Conservation (phyloP, 805 yeast species). For the Osmozyma mogii region DNA sequence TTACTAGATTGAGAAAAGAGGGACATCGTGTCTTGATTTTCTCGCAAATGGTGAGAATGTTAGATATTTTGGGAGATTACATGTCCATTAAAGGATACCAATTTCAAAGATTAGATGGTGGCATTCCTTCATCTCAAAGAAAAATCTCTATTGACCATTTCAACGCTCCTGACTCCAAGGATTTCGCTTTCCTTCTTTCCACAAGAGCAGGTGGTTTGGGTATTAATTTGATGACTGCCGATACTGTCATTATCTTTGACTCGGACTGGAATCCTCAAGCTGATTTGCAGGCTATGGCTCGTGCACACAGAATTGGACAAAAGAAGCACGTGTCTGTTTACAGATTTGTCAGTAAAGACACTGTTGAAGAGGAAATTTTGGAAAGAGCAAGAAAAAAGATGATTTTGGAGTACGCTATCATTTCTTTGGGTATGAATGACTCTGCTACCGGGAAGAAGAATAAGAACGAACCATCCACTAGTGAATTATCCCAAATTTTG, state of each 20-base stretch:
- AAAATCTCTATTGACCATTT: slow-evolving; percentile 93
- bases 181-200: slow-evolving; percentile 80
- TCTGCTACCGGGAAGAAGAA: slow-evolving; percentile 41
- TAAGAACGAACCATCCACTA: slow-evolving; percentile 68
- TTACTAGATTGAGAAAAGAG: slow-evolving; percentile 78
- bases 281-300: slow-evolving; percentile 98
- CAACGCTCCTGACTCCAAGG: slow-evolving; percentile 88
- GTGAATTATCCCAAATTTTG: slow-evolving; percentile 85
- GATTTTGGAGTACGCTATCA: slow-evolving; percentile 97
- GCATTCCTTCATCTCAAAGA: slow-evolving; percentile 89
- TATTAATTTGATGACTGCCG: slow-evolving; percentile 98
- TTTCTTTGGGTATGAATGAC: slow-evolving; percentile 91
- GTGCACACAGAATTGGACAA: slow-evolving; percentile 99
- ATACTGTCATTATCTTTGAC: slow-evolving; percentile 94
- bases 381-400: slow-evolving; percentile 97
- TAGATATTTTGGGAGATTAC: slow-evolving; percentile 93
- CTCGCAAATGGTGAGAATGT: slow-evolving; percentile 94
- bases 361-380: slow-evolving; percentile 94
- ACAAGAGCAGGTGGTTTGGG: slow-evolving; percentile 99
- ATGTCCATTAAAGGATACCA: slow-evolving; percentile 76
- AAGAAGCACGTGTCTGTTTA: slow-evolving; percentile 96
- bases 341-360: slow-evolving; percentile 94
- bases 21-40: slow-evolving; percentile 95
- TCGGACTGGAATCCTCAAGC: slow-evolving; percentile 99
- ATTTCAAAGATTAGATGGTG: slow-evolving; percentile 94